These are phyloP conservation scores for Colletotrichum ledebouriae DNA, from an alignment of 2,329 filamentous ascomycete genomes.

Conservation along the genomic window DNA sequence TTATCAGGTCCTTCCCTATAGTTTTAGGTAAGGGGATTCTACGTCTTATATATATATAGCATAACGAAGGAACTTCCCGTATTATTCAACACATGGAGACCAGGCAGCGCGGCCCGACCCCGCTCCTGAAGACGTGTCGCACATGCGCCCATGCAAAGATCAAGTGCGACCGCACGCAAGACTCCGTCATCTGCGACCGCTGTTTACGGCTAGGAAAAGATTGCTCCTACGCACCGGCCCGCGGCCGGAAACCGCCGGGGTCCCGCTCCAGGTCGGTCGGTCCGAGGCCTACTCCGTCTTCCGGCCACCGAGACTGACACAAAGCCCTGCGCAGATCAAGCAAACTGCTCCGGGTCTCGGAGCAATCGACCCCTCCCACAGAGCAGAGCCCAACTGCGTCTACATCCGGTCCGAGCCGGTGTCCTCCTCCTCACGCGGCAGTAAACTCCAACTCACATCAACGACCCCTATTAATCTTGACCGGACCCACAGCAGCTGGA, in stretches of 20 bases:
- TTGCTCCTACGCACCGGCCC: conserved; percentile 50
- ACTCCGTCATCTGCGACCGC: conserved; percentile 51
- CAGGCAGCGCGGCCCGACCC: conserved; percentile 36
- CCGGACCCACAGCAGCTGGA: background rate
- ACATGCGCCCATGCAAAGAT: conserved; percentile 54
- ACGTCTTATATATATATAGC: no score
- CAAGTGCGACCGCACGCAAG: conserved; percentile 51
- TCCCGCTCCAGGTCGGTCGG: conserved; percentile 36
- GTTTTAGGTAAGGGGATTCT: no score
- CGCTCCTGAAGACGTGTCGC: conserved; percentile 50
- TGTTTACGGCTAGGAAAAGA: conserved; percentile 51
- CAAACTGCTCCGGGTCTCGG: conserved; percentile 25
- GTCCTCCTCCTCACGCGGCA: background rate
- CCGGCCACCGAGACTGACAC: conserved; percentile 12
- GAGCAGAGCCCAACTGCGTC: conserved; percentile 24
- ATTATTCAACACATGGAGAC: no score
- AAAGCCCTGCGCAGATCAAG: conserved; percentile 7
- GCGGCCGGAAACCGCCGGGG: conserved; percentile 44
- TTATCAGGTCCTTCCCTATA: no score
- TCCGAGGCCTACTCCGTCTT: background rate
- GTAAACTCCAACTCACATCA: background rate
- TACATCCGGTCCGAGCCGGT: conserved; percentile 12
- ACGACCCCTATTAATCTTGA: background rate
- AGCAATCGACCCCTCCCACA: conserved; percentile 8
- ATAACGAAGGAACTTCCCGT: no score